Evolutionary conservation across 192 early-diverging fungal species (phyloP).

Genomic region (Coemansia nantahalensis): DNA sequence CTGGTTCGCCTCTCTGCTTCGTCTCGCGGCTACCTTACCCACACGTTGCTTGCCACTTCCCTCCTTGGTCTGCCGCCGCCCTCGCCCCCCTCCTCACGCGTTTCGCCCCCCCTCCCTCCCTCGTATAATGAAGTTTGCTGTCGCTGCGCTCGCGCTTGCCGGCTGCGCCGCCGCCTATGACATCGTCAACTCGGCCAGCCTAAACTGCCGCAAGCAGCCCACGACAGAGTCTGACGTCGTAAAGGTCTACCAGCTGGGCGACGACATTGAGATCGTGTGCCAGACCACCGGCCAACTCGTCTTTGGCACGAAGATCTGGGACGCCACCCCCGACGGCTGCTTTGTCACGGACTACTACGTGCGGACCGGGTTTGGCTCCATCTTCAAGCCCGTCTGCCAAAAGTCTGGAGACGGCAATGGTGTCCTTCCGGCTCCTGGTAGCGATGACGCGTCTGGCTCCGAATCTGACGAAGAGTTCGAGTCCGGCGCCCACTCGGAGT

Average conservation of each 20-base stretch:
- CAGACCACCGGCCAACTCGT: conserved; percentile 28
- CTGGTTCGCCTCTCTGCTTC: no score
- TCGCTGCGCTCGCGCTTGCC: conserved; percentile 14
- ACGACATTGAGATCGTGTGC: conserved; percentile 45
- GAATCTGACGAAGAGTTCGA: no score
- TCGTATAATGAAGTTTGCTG: conserved; percentile 9
- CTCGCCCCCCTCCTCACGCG: background rate
- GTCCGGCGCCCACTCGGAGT: no score
- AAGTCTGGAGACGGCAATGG: background rate
- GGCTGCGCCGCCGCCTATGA: conserved; percentile 20
- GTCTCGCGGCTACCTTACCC: no score
- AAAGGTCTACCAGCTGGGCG: conserved; percentile 36
- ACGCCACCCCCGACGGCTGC: conserved; percentile 47
- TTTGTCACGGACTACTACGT: conserved; percentile 52
- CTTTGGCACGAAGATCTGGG: conserved; percentile 38
- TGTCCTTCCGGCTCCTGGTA: background rate
- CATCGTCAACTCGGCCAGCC: conserved; percentile 28
- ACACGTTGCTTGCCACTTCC: background rate
- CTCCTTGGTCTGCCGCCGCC: background rate
- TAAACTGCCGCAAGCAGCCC: conserved; percentile 46
- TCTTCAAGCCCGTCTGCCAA: conserved; percentile 21
- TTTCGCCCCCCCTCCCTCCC: background rate
- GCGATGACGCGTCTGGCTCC: background rate
- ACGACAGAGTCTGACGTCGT: conserved; percentile 21
- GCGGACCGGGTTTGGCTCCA: conserved; percentile 16